A percentile compares a stretch with the other conserved stretches of the same genome.
phyloP scores from a whole-genome alignment of 2,329 filamentous ascomycete species.

The Magnaporthales sp. region DNA sequence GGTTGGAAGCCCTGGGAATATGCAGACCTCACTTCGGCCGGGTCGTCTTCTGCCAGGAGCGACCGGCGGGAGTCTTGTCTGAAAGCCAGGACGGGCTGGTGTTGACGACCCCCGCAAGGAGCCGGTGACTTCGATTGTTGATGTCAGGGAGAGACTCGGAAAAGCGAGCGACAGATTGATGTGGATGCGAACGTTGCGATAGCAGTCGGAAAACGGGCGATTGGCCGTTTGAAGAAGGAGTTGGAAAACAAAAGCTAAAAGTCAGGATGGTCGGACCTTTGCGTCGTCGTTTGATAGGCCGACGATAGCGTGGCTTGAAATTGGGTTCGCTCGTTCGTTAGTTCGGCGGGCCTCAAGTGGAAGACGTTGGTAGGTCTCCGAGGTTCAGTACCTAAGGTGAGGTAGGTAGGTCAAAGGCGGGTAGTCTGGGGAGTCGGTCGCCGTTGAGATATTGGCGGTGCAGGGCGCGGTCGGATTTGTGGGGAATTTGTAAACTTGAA shows the following conservation, averaged over 20 bases:
- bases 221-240: not conserved
- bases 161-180: not conserved
- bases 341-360: not conserved
- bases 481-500: not conserved
- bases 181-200: not conserved
- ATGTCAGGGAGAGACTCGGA: not conserved
- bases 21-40: conserved; percentile 11
- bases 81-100: conserved; percentile 35
- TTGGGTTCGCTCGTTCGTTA: not conserved
- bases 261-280: not conserved
- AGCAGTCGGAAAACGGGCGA: not conserved
- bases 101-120: conserved; percentile 16
- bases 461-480: not conserved
- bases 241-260: not conserved
- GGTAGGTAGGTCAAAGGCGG: not conserved
- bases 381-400: not conserved
- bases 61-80: conserved; percentile 36
- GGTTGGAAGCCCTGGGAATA: conserved; percentile 10
- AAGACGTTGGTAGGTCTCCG: not conserved
- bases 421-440: not conserved
- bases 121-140: conserved; percentile 5
- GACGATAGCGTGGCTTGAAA: not conserved
- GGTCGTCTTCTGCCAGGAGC: conserved; percentile 28
- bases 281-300: conserved; percentile 6
- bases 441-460: not conserved